Percentiles rank a stretch among this genome's conserved stretches.
phyloP scores from a whole-genome alignment of 73 alveolate species.

The Durusdinium trenchii region DNA sequence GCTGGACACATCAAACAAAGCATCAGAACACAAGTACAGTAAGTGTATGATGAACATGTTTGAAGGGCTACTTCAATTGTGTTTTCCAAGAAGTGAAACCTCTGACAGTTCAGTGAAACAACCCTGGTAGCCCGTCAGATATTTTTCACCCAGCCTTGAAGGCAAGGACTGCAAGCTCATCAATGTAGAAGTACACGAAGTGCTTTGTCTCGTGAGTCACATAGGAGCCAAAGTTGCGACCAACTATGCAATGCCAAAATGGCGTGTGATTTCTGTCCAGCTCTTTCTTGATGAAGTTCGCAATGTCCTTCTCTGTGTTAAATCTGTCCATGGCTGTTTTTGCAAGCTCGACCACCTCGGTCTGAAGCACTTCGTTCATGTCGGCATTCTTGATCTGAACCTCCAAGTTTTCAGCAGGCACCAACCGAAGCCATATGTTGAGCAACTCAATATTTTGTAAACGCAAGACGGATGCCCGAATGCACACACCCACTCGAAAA shows the following conservation, averaged over 20 bases:
- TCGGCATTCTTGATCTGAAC: conserved; percentile 95
- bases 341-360: conserved; percentile 83
- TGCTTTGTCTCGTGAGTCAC: conserved; percentile 98
- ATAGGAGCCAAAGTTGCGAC: conserved; percentile 98
- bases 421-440: no score
- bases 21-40: neutral
- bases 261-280: conserved; percentile 97
- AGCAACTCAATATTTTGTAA: no score
- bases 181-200: conserved; percentile 85
- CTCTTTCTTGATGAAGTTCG: conserved; percentile 95
- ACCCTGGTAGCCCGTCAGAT: neutral
- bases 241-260: conserved; percentile 99
- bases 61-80: neutral
- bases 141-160: conserved; percentile 70
- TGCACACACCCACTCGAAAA: no score
- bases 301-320: conserved; percentile 88
- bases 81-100: conserved; percentile 43
- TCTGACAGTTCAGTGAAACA: conserved; percentile 61
- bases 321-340: conserved; percentile 87
- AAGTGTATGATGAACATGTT: neutral
- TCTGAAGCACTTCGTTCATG: conserved; percentile 84
- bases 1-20: neutral
- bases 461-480: no score
- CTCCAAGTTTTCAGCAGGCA: no score
- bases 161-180: conserved; percentile 77